Percentiles rank a stretch among this genome's conserved stretches.
Evolutionary conservation across 768 basidiomycete species (phyloP).

Genomic region (Hemileccinum impolitum): DNA sequence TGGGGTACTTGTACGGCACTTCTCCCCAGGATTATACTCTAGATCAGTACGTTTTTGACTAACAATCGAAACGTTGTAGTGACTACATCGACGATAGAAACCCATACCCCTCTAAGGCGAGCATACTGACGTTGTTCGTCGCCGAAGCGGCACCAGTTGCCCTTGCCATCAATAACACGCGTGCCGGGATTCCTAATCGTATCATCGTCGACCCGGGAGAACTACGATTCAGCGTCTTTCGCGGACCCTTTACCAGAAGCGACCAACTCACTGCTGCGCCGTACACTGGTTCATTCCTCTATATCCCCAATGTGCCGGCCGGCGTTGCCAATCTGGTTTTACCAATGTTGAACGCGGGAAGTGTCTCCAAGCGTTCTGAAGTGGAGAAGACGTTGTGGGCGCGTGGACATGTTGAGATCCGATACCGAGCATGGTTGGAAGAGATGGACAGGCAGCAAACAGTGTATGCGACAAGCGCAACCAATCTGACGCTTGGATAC

Average conservation of each 20-base stretch:
- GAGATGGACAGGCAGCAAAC: constrained; percentile 43
- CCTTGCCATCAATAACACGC: constrained; percentile 60
- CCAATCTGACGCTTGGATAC: constrained; percentile 66
- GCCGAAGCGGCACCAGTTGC: constrained; percentile 51
- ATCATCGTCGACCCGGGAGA: constrained; percentile 64
- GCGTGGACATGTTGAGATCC: constrained; percentile 43
- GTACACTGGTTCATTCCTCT: constrained; percentile 62
- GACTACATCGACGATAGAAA: constrained; percentile 33
- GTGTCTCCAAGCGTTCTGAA: constrained; percentile 14
- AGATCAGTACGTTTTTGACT: constrained; percentile 41
- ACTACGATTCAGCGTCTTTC: constrained; percentile 62
- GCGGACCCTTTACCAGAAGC: constrained; percentile 73
- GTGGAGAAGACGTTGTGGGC: constrained; percentile 27
- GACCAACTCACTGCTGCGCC: constrained; percentile 77
- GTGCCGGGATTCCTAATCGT: constrained; percentile 55
- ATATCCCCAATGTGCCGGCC: constrained; percentile 52
- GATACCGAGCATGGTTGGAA: constrained; percentile 55
- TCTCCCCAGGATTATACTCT: constrained; percentile 77
- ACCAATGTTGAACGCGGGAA: constrained; percentile 48
- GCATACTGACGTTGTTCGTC: constrained; percentile 57
- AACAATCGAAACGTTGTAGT: neutral
- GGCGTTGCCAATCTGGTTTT: constrained; percentile 52
- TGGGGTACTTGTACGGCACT: constrained; percentile 61
- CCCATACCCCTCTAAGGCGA: constrained; percentile 60
- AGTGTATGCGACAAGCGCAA: constrained; percentile 31